phyloP scores from a whole-genome alignment of 176 grass and related monocot species.

The Carex parvula region DNA sequence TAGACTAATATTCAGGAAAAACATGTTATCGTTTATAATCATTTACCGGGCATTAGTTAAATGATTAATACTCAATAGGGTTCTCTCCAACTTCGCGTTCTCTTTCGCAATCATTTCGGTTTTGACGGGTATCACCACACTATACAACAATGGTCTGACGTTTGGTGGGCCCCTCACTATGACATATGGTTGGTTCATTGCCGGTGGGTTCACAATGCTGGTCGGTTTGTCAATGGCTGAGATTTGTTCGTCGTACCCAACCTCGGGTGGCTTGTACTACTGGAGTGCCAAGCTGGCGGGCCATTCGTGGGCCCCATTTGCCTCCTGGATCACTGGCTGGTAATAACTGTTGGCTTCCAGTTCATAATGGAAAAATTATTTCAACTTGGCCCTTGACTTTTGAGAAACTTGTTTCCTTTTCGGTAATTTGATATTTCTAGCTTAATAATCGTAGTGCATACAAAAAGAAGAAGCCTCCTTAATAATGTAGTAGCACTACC shows the following conservation, averaged over 20 bases:
- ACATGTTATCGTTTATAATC: background rate
- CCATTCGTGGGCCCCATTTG: constrained; percentile 64
- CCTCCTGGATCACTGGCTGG: constrained; percentile 91
- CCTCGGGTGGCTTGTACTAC: constrained; percentile 87
- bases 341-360: constrained; percentile 24
- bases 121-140: constrained; percentile 80
- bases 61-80: constrained; percentile 28
- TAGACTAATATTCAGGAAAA: background rate
- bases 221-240: constrained; percentile 85
- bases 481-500: background rate
- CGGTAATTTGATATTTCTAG: background rate
- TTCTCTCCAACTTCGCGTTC: constrained; percentile 88
- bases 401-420: background rate
- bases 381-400: background rate
- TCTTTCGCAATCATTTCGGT: constrained; percentile 97
- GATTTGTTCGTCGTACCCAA: constrained; percentile 94
- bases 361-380: background rate
- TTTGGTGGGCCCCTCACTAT: constrained; percentile 71
- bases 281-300: constrained; percentile 88
- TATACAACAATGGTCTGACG: constrained; percentile 69
- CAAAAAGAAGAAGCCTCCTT: background rate
- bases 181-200: constrained; percentile 83
- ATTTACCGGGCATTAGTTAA: background rate
- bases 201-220: constrained; percentile 70
- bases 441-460: background rate